phyloP scores from a whole-genome alignment of 176 grass and related monocot genomes.

The Hyparrhenia diplandra region DNA sequence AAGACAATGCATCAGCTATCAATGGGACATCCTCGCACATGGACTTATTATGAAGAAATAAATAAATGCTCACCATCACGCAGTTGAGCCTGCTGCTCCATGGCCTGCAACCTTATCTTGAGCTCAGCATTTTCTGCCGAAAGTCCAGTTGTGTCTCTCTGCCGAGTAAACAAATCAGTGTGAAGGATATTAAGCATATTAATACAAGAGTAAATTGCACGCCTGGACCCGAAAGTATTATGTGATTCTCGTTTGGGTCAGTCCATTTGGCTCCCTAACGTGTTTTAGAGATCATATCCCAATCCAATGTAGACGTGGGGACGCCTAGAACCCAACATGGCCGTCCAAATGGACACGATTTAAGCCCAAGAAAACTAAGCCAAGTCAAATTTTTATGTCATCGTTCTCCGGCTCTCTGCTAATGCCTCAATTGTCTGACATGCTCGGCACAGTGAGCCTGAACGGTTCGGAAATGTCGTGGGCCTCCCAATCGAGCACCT shows the following conservation, averaged over 20 bases:
- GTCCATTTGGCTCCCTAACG: background rate
- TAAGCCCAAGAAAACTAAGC: background rate
- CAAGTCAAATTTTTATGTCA: background rate
- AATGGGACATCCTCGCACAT: background rate
- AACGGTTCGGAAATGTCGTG: background rate
- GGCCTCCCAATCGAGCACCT: background rate
- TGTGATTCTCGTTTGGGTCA: background rate
- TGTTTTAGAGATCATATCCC: background rate
- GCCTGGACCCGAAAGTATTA: background rate
- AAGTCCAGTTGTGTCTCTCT: constrained; percentile 85
- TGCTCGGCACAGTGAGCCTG: background rate
- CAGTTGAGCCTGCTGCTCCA: constrained; percentile 84
- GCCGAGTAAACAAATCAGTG: constrained; percentile 24
- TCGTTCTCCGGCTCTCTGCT: background rate
- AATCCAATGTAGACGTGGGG: background rate
- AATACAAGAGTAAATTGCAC: background rate
- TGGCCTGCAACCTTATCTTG: constrained; percentile 82
- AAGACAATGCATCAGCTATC: background rate
- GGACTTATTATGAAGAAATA: constrained; percentile 1
- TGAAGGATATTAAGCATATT: constrained; percentile 31
- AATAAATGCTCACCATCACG: constrained; percentile 54
- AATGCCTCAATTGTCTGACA: background rate
- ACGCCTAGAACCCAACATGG: background rate
- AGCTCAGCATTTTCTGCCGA: constrained; percentile 73
- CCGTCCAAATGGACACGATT: background rate